These are phyloP conservation scores for Ascocoryne sarcoides DNA, from an alignment of 2,329 filamentous ascomycete species.

Conservation along the genomic window DNA sequence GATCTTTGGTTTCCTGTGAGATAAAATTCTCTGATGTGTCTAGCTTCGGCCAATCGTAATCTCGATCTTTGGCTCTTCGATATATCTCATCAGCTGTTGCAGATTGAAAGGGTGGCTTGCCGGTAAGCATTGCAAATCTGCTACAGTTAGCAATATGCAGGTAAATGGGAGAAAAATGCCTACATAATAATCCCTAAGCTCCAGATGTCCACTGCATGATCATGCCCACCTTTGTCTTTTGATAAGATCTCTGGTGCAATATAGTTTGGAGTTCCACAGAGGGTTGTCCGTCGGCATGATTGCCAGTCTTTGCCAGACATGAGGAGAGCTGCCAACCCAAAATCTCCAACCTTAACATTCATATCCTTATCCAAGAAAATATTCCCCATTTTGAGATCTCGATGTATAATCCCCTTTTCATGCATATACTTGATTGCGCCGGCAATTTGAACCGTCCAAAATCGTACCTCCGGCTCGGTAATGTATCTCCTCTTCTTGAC, in stretches of 20 bases:
- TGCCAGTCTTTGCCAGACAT: slow-evolving; percentile 87
- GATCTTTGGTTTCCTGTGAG: slow-evolving; percentile 65
- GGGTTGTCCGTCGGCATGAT: slow-evolving; percentile 72
- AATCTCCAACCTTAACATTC: slow-evolving; percentile 98
- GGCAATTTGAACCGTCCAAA: slow-evolving; percentile 89
- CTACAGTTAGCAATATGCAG: slow-evolving; percentile 23
- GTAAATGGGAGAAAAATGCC: no score
- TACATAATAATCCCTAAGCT: slow-evolving; percentile 94
- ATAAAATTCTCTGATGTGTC: slow-evolving; percentile 61
- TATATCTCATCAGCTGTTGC: slow-evolving; percentile 82
- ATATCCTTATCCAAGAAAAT: slow-evolving; percentile 90
- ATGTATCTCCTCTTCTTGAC: slow-evolving; percentile 85
- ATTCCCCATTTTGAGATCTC: slow-evolving; percentile 96
- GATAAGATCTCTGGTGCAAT: slow-evolving; percentile 95
- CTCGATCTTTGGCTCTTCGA: slow-evolving; percentile 56
- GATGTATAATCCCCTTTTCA: slow-evolving; percentile 87
- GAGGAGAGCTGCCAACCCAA: slow-evolving; percentile 84
- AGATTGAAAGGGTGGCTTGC: slow-evolving; percentile 93
- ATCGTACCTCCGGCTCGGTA: slow-evolving; percentile 87
- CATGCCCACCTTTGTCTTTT: slow-evolving; percentile 88
- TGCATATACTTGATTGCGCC: slow-evolving; percentile 98
- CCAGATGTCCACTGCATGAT: slow-evolving; percentile 98
- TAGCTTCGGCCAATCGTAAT: slow-evolving; percentile 70
- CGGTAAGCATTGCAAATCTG: slow-evolving; percentile 92
- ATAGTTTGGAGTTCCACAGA: slow-evolving; percentile 97